Conservation (phyloP, 2,329 filamentous ascomycete genomes). For the Camillea tinctor region DNA sequence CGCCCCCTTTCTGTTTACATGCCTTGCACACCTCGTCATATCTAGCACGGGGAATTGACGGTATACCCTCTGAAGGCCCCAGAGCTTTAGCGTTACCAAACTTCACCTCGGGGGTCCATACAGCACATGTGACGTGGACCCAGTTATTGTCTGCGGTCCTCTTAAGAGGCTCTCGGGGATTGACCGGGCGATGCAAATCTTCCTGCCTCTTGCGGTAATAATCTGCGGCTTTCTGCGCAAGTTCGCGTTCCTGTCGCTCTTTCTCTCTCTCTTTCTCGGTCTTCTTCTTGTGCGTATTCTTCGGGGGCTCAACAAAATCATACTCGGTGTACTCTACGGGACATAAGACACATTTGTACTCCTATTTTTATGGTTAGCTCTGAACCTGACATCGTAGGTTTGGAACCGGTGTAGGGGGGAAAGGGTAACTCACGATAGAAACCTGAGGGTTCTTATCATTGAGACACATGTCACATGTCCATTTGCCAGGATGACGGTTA, state of each 20-base stretch:
- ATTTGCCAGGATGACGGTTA: slow-evolving; percentile 71
- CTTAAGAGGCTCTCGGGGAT: slow-evolving; percentile 89
- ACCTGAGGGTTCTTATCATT: slow-evolving; percentile 92
- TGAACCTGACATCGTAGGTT: slow-evolving; percentile 8
- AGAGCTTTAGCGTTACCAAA: slow-evolving; percentile 83
- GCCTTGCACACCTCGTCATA: slow-evolving; percentile 80
- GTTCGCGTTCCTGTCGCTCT: slow-evolving; percentile 81
- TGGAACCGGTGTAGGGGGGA: background rate
- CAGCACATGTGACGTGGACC: slow-evolving; percentile 91
- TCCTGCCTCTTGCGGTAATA: slow-evolving; percentile 81
- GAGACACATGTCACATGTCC: slow-evolving; percentile 92
- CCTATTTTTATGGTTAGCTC: slow-evolving; percentile 45
- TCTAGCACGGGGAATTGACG: slow-evolving; percentile 69
- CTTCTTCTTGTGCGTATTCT: slow-evolving; percentile 79
- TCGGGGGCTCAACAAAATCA: slow-evolving; percentile 81
- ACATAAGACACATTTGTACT: slow-evolving; percentile 91
- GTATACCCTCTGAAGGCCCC: slow-evolving; percentile 86
- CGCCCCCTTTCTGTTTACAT: slow-evolving; percentile 73
- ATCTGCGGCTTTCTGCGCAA: slow-evolving; percentile 75
- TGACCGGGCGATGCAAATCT: slow-evolving; percentile 76
- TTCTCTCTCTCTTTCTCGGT: slow-evolving; percentile 87
- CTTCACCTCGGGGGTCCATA: slow-evolving; percentile 90
- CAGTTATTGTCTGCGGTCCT: slow-evolving; percentile 95
- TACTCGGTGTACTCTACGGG: slow-evolving; percentile 78
- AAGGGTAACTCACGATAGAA: slow-evolving; percentile 68